Evolutionary conservation across 352 stramenopile genomes (phyloP), one percentile per base, ranked within the genome.

Genomic region (Thraustochytrium sp.): DNA sequence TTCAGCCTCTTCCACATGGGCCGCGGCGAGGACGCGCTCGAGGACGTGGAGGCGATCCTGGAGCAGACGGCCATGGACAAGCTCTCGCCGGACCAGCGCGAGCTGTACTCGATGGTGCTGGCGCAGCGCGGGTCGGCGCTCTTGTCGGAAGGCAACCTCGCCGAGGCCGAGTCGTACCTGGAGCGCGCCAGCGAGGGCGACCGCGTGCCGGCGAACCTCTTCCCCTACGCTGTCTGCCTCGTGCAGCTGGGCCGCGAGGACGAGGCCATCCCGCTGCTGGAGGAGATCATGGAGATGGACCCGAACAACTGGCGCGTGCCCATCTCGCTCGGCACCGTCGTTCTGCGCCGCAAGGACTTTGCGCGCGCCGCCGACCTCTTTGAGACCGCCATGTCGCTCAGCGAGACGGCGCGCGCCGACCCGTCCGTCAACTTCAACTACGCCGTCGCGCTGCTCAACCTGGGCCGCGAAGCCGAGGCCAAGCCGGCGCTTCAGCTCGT

Each of bases 1-100:
- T 83, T 84, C 31, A 26, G 64, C 31, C 49, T 84, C n/a, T 84
- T 84, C 16, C 85, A 84, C 21, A 11, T 84, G 1, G 42, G 38
- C 54, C 55, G 49, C 13, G 37, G 16, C 23, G 23, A 26, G 21
- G 75, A 84, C 55, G 23, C 75, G 11, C 26, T 84, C 18, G 54
- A 76, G 9, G 75, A 84, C 49, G 61, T 84, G 21, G 75, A 84
- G 75, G 75, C 75, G 16, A 78, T 84, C 23, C 61, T 84, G 31
- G 42, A 73, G 49, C 16, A 38, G 9, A n/a, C 53, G 23, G 64
- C 75, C 29, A 80, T 75, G 55, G 40, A 83, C 8, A 40, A 54
- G 23, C 75, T 84, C 36, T 13, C 34, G 8, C 18, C n/a, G 11
- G 42, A 84, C 38, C 75, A 84, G 49, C 40, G 55, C 34, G 55